Evolutionary conservation across 2,329 filamentous ascomycete genomes (phyloP).

Genomic region (Colletotrichum salicis): DNA sequence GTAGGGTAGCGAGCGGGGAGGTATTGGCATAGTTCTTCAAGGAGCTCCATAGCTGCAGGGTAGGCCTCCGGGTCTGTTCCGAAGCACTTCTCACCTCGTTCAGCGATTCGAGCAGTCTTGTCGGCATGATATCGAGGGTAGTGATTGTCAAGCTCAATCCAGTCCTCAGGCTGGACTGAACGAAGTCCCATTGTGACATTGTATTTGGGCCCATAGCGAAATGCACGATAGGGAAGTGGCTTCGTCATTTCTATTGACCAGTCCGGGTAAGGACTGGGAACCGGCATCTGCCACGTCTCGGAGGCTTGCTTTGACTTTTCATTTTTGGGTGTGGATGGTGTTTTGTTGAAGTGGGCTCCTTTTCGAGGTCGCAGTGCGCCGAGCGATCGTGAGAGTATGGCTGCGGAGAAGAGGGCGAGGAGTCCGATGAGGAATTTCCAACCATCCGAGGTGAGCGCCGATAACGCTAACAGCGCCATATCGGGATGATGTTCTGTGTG

Average conservation of each 20-base stretch:
- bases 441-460: not conserved
- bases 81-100: slow-evolving; percentile 75
- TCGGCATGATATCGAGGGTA: slow-evolving; percentile 78
- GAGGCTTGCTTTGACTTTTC: not conserved
- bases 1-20: slow-evolving; percentile 80
- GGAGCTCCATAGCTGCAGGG: slow-evolving; percentile 77
- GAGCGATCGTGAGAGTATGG: slow-evolving; percentile 2
- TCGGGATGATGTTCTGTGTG: not conserved
- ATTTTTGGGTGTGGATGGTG: not conserved
- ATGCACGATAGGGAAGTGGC: slow-evolving; percentile 81
- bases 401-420: slow-evolving; percentile 13
- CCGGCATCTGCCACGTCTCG: slow-evolving; percentile 65
- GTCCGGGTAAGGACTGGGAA: slow-evolving; percentile 69
- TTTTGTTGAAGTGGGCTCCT: not conserved
- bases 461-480: slow-evolving; percentile 9
- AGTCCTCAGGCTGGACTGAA: slow-evolving; percentile 75
- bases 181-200: slow-evolving; percentile 81
- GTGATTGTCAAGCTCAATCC: slow-evolving; percentile 88
- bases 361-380: not conserved
- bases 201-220: slow-evolving; percentile 81
- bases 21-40: slow-evolving; percentile 78
- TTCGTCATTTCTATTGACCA: slow-evolving; percentile 77
- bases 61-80: slow-evolving; percentile 76
- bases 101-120: slow-evolving; percentile 74
- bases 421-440: slow-evolving; percentile 22